Evolutionary conservation across 345 rosid species (phyloP).

Genomic region (Populus ilicifolia): DNA sequence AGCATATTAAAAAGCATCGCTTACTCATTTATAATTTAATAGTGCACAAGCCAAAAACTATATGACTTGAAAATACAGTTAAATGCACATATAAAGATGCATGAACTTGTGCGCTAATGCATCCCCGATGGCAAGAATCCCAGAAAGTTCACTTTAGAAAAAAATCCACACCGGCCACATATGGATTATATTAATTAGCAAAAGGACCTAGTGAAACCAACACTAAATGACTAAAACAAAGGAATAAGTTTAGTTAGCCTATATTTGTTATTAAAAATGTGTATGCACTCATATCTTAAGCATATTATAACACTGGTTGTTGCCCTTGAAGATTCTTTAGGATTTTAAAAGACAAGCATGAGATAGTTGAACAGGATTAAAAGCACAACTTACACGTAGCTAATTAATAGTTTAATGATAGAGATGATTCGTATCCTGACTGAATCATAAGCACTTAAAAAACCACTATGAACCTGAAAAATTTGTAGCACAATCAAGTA

Average conservation of each 20-base stretch:
- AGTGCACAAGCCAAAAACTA: not conserved
- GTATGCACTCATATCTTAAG: not conserved
- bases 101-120: not conserved
- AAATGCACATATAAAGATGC: not conserved
- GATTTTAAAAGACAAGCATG: not conserved
- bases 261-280: not conserved
- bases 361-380: not conserved
- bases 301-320: not conserved
- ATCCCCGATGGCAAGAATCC: not conserved
- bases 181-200: not conserved
- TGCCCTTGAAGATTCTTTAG: not conserved
- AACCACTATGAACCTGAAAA: constrained; percentile 89
- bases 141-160: not conserved
- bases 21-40: no score
- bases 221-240: not conserved
- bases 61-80: not conserved
- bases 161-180: not conserved
- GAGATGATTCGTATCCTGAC: constrained; percentile 78
- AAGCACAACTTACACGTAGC: constrained; percentile 55
- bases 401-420: constrained; percentile 57
- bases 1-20: not conserved
- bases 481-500: constrained; percentile 10
- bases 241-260: not conserved
- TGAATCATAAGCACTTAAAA: constrained; percentile 83
- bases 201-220: not conserved